Conservation (phyloP, 2,329 filamentous ascomycete species). For the Diplocarpon mali region DNA sequence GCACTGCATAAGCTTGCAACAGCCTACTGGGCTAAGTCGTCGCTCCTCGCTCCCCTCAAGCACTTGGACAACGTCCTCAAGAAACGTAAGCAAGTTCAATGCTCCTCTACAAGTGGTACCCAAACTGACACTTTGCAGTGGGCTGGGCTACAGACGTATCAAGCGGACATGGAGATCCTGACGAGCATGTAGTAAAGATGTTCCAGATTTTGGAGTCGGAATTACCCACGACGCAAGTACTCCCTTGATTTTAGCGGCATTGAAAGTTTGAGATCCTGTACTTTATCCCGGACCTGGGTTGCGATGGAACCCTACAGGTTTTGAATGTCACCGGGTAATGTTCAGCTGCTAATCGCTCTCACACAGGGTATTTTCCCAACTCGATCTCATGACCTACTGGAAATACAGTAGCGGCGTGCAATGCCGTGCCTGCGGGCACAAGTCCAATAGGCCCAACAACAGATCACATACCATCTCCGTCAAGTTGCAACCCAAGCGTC, state of each 20-base stretch:
- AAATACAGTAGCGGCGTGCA: conserved; percentile 12
- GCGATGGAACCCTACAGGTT: background rate
- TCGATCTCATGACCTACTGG: conserved; percentile 17
- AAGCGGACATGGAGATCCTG: conserved; percentile 24
- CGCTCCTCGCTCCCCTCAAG: background rate
- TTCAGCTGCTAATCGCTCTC: background rate
- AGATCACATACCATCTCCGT: conserved; percentile 21
- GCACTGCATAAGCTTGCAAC: conserved; percentile 6
- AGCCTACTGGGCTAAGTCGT: conserved; percentile 3
- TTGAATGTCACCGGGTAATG: background rate
- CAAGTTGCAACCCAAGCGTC: conserved; percentile 11
- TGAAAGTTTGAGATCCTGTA: no score
- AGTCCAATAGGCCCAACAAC: conserved; percentile 16
- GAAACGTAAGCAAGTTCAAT: conserved; percentile 4
- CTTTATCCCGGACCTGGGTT: background rate
- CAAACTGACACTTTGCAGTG: conserved; percentile 6
- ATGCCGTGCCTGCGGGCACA: conserved; percentile 21
- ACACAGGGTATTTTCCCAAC: conserved; percentile 9
- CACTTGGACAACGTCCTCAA: conserved; percentile 12
- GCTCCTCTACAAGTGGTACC: background rate
- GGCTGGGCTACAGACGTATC: conserved; percentile 17
- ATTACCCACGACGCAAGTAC: conserved; percentile 19
- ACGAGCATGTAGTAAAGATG: conserved; percentile 24
- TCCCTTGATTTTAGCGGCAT: background rate
- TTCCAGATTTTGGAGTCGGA: conserved; percentile 19